A percentile compares a stretch with the other conserved stretches of the same genome.
These are phyloP conservation scores for Fraxinus sp. DNA, from an alignment of 305 asterid species.

Conservation along the genomic window DNA sequence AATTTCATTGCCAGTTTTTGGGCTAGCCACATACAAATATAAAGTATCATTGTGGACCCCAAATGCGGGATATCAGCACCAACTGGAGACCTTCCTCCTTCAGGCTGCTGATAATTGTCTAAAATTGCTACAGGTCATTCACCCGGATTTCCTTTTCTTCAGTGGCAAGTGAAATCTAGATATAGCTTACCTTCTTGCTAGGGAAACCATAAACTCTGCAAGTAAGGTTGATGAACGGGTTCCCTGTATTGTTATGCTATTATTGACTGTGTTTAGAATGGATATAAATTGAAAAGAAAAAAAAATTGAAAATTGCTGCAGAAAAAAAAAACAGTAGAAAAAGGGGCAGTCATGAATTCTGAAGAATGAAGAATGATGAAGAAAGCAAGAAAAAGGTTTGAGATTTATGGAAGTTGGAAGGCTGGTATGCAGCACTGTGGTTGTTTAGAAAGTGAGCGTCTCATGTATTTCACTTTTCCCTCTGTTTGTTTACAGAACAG, in stretches of 20 bases:
- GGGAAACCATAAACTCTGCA: constrained; percentile 1
- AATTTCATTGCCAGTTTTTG: constrained; percentile 70
- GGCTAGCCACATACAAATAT: constrained; percentile 78
- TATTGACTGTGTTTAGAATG: neutral
- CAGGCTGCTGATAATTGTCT: constrained; percentile 75
- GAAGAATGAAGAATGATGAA: neutral
- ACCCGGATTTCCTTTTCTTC: constrained; percentile 90
- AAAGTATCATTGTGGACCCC: constrained; percentile 79
- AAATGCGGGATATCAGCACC: constrained; percentile 43
- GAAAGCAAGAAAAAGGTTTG: constrained; percentile 10
- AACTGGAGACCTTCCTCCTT: constrained; percentile 48
- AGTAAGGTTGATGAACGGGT: neutral
- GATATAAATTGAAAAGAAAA: neutral
- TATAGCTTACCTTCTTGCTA: neutral
- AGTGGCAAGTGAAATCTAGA: constrained; percentile 45
- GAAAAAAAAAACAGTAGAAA: neutral
- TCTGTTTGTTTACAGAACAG: constrained; percentile 23
- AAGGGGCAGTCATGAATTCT: neutral
- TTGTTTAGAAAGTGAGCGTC: neutral
- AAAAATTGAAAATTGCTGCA: neutral
- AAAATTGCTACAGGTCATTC: constrained; percentile 54
- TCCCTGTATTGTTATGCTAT: neutral
- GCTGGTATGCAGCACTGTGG: constrained; percentile 8
- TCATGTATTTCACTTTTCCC: neutral
- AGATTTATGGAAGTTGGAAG: constrained; percentile 13